Conservation (phyloP, 768 basidiomycete genomes). For the Mycena capillaripes region DNA sequence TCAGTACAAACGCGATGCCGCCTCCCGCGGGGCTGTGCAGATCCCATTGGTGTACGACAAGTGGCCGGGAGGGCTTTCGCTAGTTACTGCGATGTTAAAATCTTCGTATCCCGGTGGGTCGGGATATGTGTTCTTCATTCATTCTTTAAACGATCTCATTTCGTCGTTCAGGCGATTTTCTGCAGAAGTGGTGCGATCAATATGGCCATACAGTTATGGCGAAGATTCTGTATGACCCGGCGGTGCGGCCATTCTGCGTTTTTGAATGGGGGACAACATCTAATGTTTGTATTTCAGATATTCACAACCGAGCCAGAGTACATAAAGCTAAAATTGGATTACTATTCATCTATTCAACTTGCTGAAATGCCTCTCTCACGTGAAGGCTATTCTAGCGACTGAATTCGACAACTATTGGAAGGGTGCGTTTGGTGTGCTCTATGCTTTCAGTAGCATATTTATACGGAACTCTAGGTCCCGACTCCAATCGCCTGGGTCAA, state of each 20-base stretch:
- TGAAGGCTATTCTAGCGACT: constrained; percentile 20
- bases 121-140: not conserved
- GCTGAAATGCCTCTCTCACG: not conserved
- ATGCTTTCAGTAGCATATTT: not conserved
- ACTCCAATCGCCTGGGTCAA: not conserved
- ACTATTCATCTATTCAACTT: not conserved
- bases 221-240: not conserved
- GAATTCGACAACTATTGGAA: constrained; percentile 29
- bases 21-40: constrained; percentile 7
- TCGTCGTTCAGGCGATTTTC: constrained; percentile 10
- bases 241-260: not conserved
- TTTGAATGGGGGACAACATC: not conserved
- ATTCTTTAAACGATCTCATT: not conserved
- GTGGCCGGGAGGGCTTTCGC: constrained; percentile 1
- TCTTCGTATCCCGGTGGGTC: constrained; percentile 21
- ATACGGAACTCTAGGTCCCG: not conserved
- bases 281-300: not conserved
- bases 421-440: not conserved
- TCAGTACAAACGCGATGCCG: constrained; percentile 4
- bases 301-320: constrained; percentile 20
- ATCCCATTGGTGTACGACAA: constrained; percentile 13
- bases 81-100: not conserved
- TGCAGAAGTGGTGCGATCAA: constrained; percentile 6
- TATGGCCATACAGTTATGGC: constrained; percentile 19
- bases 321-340: not conserved